Conservation (phyloP, 768 basidiomycete genomes). For the Boletus rufocinnamomeus region DNA sequence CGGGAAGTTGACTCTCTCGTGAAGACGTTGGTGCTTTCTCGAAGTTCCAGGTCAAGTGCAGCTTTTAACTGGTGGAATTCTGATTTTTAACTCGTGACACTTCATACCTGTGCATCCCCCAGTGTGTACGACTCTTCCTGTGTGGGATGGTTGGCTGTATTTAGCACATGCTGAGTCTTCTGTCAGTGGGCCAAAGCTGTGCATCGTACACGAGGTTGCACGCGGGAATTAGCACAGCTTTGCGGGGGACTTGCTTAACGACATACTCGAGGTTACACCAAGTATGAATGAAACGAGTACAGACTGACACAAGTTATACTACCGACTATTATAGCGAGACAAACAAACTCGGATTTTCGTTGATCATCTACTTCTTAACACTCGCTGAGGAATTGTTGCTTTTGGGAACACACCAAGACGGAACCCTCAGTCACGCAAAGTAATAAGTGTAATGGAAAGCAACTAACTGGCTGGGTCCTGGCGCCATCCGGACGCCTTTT, state of each 20-base stretch:
- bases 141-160: background rate
- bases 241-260: background rate
- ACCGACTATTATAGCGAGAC: background rate
- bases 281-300: background rate
- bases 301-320: background rate
- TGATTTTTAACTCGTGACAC: background rate
- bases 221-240: constrained; percentile 3
- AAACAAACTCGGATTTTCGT: background rate
- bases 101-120: background rate
- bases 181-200: background rate
- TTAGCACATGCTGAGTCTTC: background rate
- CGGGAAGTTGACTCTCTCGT: background rate
- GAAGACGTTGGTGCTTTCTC: background rate
- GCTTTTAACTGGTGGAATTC: no score
- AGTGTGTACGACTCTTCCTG: background rate
- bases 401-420: background rate
- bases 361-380: background rate
- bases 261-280: background rate
- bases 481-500: background rate
- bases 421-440: background rate
- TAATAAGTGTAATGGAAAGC: background rate
- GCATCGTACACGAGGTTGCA: background rate
- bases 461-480: background rate
- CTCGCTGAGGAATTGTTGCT: fast-evolving
- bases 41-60: background rate